Evolutionary conservation across 129 eudicot species (phyloP).

Genomic region (Erigeron canadensis): DNA sequence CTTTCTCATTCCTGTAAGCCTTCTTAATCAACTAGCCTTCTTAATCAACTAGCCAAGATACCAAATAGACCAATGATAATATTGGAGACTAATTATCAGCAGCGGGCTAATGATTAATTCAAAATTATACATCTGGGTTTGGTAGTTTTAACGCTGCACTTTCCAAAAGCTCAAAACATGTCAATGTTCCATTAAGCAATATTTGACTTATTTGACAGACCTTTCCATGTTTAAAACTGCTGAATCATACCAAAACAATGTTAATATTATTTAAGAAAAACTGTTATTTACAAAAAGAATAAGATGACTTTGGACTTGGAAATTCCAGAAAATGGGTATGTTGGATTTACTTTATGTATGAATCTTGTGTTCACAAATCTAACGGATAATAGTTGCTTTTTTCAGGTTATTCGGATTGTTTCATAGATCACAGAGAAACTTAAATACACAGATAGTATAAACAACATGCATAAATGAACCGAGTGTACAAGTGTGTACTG

Average conservation of each 20-base stretch:
- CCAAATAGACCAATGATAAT: no score
- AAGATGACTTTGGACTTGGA: background rate
- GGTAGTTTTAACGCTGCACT: background rate
- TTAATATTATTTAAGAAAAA: background rate
- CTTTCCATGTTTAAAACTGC: background rate
- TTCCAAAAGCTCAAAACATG: background rate
- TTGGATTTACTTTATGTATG: background rate
- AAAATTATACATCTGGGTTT: background rate
- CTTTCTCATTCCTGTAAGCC: slow-evolving; percentile 39
- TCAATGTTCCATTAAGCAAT: background rate
- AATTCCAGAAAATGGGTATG: background rate
- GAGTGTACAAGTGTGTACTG: slow-evolving; percentile 3
- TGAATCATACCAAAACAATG: background rate
- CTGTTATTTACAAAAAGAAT: background rate
- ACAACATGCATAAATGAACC: background rate
- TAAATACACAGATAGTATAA: slow-evolving; percentile 14
- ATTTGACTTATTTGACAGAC: background rate
- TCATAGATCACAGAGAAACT: background rate
- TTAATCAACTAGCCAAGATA: background rate
- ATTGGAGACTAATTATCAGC: background rate
- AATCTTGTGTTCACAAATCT: slow-evolving; percentile 17
- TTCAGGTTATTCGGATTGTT: slow-evolving; percentile 28
- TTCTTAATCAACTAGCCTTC: background rate
- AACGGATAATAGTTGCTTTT: slow-evolving; percentile 12
- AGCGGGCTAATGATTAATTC: background rate